Percentiles rank a stretch among this genome's conserved stretches.
phyloP scores from a whole-genome alignment of 1,284 basidiomycete species.

The Mycosarcoma mackinlayi region DNA sequence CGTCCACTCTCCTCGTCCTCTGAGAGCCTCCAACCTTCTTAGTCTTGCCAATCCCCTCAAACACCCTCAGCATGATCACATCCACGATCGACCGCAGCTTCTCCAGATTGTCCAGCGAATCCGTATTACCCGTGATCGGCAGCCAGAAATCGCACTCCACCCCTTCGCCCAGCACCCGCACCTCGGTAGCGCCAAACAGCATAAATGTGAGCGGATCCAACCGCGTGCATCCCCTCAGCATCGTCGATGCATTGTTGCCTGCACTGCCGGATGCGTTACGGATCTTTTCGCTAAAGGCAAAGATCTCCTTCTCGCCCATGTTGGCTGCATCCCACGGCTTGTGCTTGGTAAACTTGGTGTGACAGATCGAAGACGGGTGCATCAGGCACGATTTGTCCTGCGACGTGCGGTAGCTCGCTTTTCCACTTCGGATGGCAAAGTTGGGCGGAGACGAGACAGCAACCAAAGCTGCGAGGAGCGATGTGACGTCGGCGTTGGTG shows the following conservation, averaged over 20 bases:
- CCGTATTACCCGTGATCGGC: constrained; percentile 79
- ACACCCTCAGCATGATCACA: constrained; percentile 86
- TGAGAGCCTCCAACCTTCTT: neutral
- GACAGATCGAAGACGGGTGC: constrained; percentile 88
- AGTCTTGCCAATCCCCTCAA: constrained; percentile 75
- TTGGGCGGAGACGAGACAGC: constrained; percentile 91
- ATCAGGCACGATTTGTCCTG: constrained; percentile 88
- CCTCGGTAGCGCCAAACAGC: constrained; percentile 87
- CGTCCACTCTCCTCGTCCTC: neutral
- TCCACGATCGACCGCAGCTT: constrained; percentile 86
- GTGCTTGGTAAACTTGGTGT: constrained; percentile 75
- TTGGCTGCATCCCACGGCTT: constrained; percentile 70
- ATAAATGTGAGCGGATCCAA: constrained; percentile 91
- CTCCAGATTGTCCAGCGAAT: constrained; percentile 84
- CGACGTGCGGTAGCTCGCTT: constrained; percentile 80
- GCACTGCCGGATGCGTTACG: constrained; percentile 76
- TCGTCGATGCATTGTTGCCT: constrained; percentile 74
- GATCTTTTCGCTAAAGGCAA: constrained; percentile 86
- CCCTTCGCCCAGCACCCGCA: constrained; percentile 70
- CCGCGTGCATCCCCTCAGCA: constrained; percentile 75
- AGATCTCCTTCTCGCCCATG: constrained; percentile 76
- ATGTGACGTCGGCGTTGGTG: constrained; percentile 78
- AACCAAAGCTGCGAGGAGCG: constrained; percentile 86
- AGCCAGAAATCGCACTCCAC: constrained; percentile 89
- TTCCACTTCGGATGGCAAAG: constrained; percentile 84